These are phyloP conservation scores for Apiotrichum laibachii DNA, from an alignment of 1,284 basidiomycete species.

Conservation along the genomic window DNA sequence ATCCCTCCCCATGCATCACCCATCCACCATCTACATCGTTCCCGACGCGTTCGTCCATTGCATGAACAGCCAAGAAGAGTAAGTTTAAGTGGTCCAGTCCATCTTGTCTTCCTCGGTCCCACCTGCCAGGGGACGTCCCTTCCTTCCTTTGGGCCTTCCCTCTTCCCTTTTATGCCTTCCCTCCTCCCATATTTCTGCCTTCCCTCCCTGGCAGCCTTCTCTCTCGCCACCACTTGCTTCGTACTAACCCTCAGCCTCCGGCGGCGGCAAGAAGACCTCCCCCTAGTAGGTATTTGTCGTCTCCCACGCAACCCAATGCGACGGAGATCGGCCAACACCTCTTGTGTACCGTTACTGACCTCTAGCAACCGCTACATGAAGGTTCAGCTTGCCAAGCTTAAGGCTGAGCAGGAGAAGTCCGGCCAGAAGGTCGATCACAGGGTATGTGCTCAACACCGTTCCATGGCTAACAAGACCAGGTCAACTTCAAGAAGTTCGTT, in stretches of 20 bases:
- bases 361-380: slow-evolving; percentile 50
- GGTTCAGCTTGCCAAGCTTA: slow-evolving; percentile 51
- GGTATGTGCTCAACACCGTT: slow-evolving; percentile 23
- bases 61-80: slow-evolving; percentile 4
- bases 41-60: background rate
- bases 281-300: slow-evolving; percentile 38
- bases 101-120: background rate
- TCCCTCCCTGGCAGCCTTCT: background rate
- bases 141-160: background rate
- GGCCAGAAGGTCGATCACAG: slow-evolving; percentile 47
- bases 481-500: slow-evolving; percentile 43
- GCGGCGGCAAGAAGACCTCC: slow-evolving; percentile 30
- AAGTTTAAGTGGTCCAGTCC: background rate
- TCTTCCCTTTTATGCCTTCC: background rate
- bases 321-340: background rate
- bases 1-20: background rate
- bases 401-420: slow-evolving; percentile 45
- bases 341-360: background rate
- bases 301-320: too few species aligned
- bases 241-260: background rate
- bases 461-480: slow-evolving; percentile 20
- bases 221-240: background rate
- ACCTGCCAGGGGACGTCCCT: background rate
- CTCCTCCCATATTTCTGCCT: background rate
- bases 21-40: background rate